Base-by-base conservation (phyloP, 495 filamentous ascomycete species). In the Astrothelium macrocarpum region DNA sequence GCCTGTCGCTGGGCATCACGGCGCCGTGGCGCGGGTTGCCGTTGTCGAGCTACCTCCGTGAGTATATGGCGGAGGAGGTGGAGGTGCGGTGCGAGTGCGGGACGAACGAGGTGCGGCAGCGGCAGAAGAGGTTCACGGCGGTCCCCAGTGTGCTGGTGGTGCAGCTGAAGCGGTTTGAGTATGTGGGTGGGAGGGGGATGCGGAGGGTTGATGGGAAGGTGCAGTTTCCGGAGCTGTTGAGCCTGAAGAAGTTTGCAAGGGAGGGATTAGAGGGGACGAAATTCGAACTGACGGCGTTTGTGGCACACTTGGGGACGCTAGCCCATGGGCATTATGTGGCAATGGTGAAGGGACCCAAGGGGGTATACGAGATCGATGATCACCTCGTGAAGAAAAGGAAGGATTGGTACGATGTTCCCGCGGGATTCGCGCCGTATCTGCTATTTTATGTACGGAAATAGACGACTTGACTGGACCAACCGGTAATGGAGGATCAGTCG, bases 71-170 rank as follows among this genome's bases (percentile, higher is more conserved):
- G 23, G 49, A 56, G 49, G 49, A 4, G 25, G 49, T 56, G 20
- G 49, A 56, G 49, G 49, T 56, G 20, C 49, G 49, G 5, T 56
- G 49, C 49, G 49, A 56, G 25, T 56, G 49, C 25, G 25, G 49
- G 20, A 56, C 23, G 5, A 56, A 56, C 16, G 49, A 26, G 49
- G 10, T 26, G 49, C 49, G 49, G 25, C 23, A 56, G 49, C 20
- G 49, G 25, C 49, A 20, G 49, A 29, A 28, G 20, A n/a, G 49
- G 2, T 56, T 56, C 49, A 56, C 49, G 49, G 25, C 20, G 25
- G 23, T 56, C 5, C 49, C 49, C 5, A 26, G 7, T 2, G 49
- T 56, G 20, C 25, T 56, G 20, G 12, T 56, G 12, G 49, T 56
- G 20, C 49, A 56, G 20, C n/a, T 56, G 20, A 56, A 56, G 49